These are phyloP conservation scores for Pseudognaphalium luteoalbum DNA, from an alignment of 129 eudicot species.

Conservation along the genomic window DNA sequence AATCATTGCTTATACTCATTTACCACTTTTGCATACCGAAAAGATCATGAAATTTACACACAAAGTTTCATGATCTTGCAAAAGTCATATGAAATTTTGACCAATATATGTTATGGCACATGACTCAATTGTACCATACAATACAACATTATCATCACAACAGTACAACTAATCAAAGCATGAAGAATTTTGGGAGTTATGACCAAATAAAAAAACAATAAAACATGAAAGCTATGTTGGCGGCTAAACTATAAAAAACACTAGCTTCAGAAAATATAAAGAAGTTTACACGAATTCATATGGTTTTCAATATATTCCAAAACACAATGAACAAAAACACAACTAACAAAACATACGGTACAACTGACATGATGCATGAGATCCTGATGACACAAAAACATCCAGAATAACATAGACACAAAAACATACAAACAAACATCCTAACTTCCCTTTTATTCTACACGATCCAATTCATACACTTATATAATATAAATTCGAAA, in stretches of 20 bases:
- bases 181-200: not conserved
- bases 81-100: not conserved
- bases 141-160: not conserved
- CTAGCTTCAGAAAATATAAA: not conserved
- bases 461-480: not conserved
- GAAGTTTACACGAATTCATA: not conserved
- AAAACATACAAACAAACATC: not conserved
- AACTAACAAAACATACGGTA: not conserved
- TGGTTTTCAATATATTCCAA: not conserved
- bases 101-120: not conserved
- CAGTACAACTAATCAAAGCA: too few relatives aligned
- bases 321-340: not conserved
- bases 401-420: not conserved
- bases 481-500: not conserved
- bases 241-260: not conserved
- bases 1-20: too few relatives aligned
- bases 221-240: not conserved
- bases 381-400: slow-evolving; percentile 4
- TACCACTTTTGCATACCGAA: not conserved
- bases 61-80: not conserved
- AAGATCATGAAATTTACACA: slow-evolving; percentile 13
- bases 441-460: not conserved
- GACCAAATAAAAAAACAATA: not conserved
- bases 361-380: not conserved
- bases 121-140: slow-evolving; percentile 9